Evolutionary conservation across 306 rosid genomes (phyloP).

Genomic region (Psophocarpus tetragonolobus): DNA sequence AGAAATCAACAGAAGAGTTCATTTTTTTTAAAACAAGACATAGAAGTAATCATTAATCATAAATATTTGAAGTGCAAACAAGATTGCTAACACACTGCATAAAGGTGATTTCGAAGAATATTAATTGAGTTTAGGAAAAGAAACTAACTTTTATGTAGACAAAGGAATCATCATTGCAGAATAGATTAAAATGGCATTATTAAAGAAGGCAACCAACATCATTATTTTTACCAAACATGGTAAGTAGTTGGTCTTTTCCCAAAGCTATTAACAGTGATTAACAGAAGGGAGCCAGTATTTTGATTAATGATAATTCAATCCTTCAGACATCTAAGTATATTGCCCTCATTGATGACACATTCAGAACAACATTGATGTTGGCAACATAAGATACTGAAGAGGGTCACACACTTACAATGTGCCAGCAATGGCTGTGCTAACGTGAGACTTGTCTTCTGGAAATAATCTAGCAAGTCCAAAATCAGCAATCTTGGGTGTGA

Average conservation of each 20-base stretch:
- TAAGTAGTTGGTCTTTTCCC: not conserved
- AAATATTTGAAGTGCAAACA: not conserved
- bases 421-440: conserved; percentile 48
- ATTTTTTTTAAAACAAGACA: not conserved
- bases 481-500: conserved; percentile 67
- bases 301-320: not conserved
- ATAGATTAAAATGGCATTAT: not conserved
- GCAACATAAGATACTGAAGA: conserved; percentile 3
- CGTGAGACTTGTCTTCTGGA: conserved; percentile 42
- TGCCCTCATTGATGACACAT: not conserved
- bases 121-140: not conserved
- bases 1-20: not conserved
- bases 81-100: not conserved
- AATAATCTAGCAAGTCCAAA: conserved; percentile 79
- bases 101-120: not conserved
- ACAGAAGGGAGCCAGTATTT: not conserved
- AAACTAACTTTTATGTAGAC: not conserved
- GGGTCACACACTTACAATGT: conserved; percentile 37
- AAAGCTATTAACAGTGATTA: not conserved
- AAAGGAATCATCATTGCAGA: conserved; percentile 4
- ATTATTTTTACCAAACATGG: not conserved
- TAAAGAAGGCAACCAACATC: not conserved
- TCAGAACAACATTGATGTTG: too few species aligned
- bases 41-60: not conserved
- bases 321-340: not conserved